phyloP scores from a whole-genome alignment of 805 yeast genomes.

The Candida taoyuanica region DNA sequence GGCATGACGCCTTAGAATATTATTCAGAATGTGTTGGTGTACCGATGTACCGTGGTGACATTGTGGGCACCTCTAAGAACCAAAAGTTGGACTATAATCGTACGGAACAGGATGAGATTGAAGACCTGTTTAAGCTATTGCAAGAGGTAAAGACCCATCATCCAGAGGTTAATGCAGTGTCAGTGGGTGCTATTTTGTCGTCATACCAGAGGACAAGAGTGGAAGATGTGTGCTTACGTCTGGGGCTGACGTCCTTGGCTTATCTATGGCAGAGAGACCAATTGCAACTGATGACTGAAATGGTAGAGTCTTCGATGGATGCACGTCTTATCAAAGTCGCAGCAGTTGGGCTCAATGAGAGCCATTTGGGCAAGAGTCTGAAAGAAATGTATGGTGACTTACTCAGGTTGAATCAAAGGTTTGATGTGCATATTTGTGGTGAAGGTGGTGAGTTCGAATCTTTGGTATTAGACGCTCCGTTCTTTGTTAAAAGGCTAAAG shows the following conservation, averaged over 20 bases:
- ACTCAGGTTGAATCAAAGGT: constrained; percentile 50
- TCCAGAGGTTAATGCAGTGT: constrained; percentile 79
- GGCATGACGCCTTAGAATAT: constrained; percentile 67
- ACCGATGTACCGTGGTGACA: constrained; percentile 71
- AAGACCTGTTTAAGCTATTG: constrained; percentile 63
- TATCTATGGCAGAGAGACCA: constrained; percentile 92
- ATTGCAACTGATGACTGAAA: constrained; percentile 71
- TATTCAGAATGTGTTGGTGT: constrained; percentile 70
- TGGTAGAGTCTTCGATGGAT: constrained; percentile 61
- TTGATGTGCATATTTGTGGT: constrained; percentile 92
- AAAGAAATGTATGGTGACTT: constrained; percentile 58
- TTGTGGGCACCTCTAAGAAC: constrained; percentile 59
- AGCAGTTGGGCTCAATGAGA: constrained; percentile 70
- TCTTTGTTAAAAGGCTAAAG: constrained; percentile 52
- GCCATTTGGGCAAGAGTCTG: constrained; percentile 66
- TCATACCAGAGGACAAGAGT: constrained; percentile 95
- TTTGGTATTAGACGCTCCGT: constrained; percentile 84
- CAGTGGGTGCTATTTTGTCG: constrained; percentile 94
- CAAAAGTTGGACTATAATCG: constrained; percentile 61
- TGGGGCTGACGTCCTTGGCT: constrained; percentile 65
- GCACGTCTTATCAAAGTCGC: constrained; percentile 92
- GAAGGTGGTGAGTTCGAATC: constrained; percentile 99
- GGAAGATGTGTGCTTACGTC: constrained; percentile 78
- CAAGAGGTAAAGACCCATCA: constrained; percentile 41
- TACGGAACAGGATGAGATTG: constrained; percentile 82